Evolutionary conservation across 1,284 basidiomycete species (phyloP).

Genomic region (Ustilago xerochloae): DNA sequence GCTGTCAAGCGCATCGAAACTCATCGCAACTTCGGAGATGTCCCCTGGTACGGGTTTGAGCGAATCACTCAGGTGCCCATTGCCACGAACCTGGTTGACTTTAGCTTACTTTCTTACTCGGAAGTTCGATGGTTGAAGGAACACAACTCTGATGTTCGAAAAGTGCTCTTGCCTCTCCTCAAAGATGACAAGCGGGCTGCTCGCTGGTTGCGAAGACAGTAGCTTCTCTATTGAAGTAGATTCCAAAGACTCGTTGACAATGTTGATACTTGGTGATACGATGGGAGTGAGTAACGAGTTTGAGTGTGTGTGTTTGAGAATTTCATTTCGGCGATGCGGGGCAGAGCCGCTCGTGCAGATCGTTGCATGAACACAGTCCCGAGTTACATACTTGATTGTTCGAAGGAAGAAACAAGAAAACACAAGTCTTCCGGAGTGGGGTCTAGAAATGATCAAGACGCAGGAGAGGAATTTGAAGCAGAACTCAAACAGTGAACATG

Average conservation of each 20-base stretch:
- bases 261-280: neutral
- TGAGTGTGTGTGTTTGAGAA: too few species aligned
- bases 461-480: too few species aligned
- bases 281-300: too few species aligned
- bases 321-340: too few species aligned
- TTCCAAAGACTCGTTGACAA: neutral
- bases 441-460: too few species aligned
- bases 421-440: too few species aligned
- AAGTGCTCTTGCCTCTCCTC: constrained; percentile 59
- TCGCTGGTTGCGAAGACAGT: constrained; percentile 58
- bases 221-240: neutral
- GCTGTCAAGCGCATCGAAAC: constrained; percentile 50
- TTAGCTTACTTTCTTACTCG: constrained; percentile 50
- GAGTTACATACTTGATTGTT: too few species aligned
- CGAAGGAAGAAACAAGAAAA: too few species aligned
- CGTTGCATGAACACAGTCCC: too few species aligned
- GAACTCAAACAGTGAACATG: too few species aligned
- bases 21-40: constrained; percentile 54
- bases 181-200: constrained; percentile 55
- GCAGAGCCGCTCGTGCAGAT: too few species aligned
- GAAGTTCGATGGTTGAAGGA: constrained; percentile 66
- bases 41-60: constrained; percentile 68
- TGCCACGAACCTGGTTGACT: constrained; percentile 63
- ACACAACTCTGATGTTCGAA: constrained; percentile 65
- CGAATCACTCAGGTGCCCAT: constrained; percentile 67